Evolutionary conservation across 805 yeast species (phyloP), one percentile per base, ranked within the genome.

Genomic region (Kluyveromyces aestuarii): DNA sequence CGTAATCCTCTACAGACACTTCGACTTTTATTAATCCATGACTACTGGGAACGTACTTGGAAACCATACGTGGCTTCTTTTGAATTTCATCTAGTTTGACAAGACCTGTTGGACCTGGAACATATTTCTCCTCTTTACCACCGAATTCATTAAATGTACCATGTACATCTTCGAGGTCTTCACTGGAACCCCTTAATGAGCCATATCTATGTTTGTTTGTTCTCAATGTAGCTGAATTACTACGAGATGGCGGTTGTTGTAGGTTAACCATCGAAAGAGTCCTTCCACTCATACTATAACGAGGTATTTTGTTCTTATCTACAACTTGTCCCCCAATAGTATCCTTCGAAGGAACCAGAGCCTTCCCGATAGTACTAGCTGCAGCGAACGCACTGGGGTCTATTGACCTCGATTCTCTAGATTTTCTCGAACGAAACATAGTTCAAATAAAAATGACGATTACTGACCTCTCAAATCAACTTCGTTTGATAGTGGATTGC

Each of bases 1-100:
- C 56, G 40, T 58, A 62, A 13, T 52, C 56, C 19, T 60, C 63
- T 11, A 73, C 74, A 0, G 88, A 86, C 3, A 84, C 89, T 55
- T 84, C 90, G 5, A 84, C 70, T 9, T 82, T 72, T 45, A 81
- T 76, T 48, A 84, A 71, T 13, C 93, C 93, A 55, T 78, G 73
- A 3, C 86, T 81, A 1, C 88, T 82, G 2, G 93, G 91, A 42
- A 84, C 73, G 66, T 84, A 84, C 53, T 79, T 82, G 54, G 81
- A 82, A 9, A 83, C 75, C 67, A 76, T 82, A 48, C 69, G 75
- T 46, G 53, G 56, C 44, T 46, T 49, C 41, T 52, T 40, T 55
- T 35, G 17, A 8, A 7, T 25, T 8, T 16, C 18, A 33, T 21
- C 45, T 19, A 43, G 27, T 6, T 58, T 53, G 40, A 52, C 38